phyloP scores from a whole-genome alignment of 2,329 filamentous ascomycete species.

The Scorias spongiosa region DNA sequence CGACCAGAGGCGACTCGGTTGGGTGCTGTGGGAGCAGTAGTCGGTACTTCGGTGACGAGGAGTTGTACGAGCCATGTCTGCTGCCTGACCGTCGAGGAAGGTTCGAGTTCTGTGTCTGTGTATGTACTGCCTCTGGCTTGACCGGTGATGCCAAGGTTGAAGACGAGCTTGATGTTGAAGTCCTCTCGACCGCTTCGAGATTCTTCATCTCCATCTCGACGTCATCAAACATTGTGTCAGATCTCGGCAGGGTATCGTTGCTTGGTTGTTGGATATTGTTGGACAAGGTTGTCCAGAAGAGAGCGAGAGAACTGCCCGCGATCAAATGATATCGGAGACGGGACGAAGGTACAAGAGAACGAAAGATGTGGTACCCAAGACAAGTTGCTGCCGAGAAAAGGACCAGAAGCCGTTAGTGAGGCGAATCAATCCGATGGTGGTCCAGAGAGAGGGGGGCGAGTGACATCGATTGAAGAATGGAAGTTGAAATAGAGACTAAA shows the following conservation, averaged over 20 bases:
- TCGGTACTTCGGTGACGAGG: not conserved
- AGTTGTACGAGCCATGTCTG: not conserved
- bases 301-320: too few species aligned
- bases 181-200: not conserved
- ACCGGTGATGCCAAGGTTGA: not conserved
- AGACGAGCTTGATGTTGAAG: not conserved
- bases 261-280: not conserved
- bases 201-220: not conserved
- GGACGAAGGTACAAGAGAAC: not conserved
- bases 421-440: not conserved
- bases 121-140: not conserved
- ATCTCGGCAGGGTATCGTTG: too few species aligned
- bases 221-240: not conserved
- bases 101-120: not conserved
- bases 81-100: not conserved
- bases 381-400: not conserved
- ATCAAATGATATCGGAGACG: not conserved
- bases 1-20: not conserved
- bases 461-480: not conserved
- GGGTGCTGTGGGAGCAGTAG: not conserved
- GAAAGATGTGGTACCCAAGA: not conserved
- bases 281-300: not conserved
- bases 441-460: not conserved
- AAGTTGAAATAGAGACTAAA: not conserved
- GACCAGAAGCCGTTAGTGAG: not conserved